Base-by-base conservation (phyloP, 805 yeast species). In the Aciculoconidium aculeatum region DNA sequence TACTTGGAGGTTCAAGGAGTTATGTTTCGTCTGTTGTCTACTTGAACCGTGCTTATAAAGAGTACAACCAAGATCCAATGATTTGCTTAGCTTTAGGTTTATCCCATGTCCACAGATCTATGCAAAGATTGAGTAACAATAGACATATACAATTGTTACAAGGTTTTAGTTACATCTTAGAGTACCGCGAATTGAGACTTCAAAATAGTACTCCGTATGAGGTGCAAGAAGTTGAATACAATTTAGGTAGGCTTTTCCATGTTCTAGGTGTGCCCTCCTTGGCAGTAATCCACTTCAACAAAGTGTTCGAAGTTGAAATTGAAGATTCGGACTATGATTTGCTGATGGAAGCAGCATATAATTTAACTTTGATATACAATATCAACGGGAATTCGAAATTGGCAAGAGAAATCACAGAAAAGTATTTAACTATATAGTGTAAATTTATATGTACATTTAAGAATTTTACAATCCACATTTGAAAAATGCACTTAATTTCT, bases 81-180 rank as follows among this genome's bases (percentile, higher is more conserved):
- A 62, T 92, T 2, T 70, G 85, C 36, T 63, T 92, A 15, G 55
- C 81, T 20, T 62, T 83, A 25, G 96, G 92, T 0, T 53, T 92
- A 22, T 77, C 88, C 0, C 88, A 87, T 55, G 61, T 88, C 14
- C 96, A 90, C 44, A 69, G 97, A 23, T 82, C 96, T 0, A 80
- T 88, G 77, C 97, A 92, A 55, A 67, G 98, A 38, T 75, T 84
- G 35, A 80, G 95, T 4, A 68, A 78, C 5, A 84, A 86, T 51
- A 73, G 96, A 32, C 96, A 90, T 47, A 67, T 82, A 34, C 96
- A 88, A 48, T 65, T 92, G 13, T 59, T 92, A 2, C 96, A 92
- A 47, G 96, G 96, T 0, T 58, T 92, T 26, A 75, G 88, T 32
- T 87, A 73, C 45, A 50, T 92, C 36, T 55, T 72, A 47, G 92